These are phyloP conservation scores for Tuber brumale DNA, from an alignment of 495 filamentous ascomycete species.

Conservation along the genomic window DNA sequence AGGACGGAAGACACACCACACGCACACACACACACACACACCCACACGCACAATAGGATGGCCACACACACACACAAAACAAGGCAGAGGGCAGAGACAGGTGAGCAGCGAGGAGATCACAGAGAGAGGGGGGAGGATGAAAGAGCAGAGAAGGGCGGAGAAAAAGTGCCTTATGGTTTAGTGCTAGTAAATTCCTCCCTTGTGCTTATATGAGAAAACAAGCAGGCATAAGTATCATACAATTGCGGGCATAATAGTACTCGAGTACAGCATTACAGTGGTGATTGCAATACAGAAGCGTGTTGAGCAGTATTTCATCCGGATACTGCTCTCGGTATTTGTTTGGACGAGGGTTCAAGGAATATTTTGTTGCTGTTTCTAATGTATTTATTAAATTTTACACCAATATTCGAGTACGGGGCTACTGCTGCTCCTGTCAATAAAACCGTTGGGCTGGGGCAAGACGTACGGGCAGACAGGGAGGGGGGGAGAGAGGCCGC, in stretches of 20 bases:
- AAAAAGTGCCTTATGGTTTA: constrained; percentile 5
- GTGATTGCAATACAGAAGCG: not conserved
- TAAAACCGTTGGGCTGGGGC: not conserved
- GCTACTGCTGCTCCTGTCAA: not conserved
- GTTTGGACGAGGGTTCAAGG: not conserved
- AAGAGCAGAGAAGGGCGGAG: constrained; percentile 9
- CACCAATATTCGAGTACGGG: not conserved
- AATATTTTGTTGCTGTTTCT: not conserved
- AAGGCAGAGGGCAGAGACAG: constrained; percentile 2
- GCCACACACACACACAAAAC: not conserved
- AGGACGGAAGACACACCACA: constrained; percentile 1
- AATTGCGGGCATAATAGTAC: not conserved
- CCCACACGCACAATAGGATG: not conserved
- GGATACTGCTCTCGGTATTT: not conserved
- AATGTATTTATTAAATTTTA: not conserved
- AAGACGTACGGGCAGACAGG: constrained; percentile 25
- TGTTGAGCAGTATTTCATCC: not conserved
- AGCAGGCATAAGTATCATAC: not conserved
- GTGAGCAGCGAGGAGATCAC: not conserved
- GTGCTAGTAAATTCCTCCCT: not conserved
- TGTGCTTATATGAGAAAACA: not conserved
- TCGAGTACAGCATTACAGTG: not conserved
- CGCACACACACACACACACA: not conserved
- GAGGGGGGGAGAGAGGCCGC: constrained; percentile 10
- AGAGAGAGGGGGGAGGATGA: constrained; percentile 4